Conservation (phyloP, 306 rosid genomes). For the Coriaria nepalensis region DNA sequence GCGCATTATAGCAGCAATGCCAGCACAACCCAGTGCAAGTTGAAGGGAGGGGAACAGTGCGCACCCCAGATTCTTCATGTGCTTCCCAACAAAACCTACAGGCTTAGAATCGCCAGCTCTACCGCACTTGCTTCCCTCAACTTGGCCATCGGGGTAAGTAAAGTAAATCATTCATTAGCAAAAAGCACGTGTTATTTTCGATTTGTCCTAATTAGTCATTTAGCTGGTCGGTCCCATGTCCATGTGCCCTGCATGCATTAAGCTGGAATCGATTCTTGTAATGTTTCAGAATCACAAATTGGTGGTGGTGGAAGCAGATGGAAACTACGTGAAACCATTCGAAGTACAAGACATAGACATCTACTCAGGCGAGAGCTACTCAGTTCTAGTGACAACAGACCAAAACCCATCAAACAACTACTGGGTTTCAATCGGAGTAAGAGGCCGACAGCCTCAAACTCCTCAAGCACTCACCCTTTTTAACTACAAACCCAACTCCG, state of each 20-base stretch:
- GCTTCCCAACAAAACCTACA: constrained; percentile 44
- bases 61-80: constrained; percentile 56
- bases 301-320: constrained; percentile 78
- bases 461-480: constrained; percentile 45
- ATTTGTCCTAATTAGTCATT: too few species aligned
- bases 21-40: constrained; percentile 18
- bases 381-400: constrained; percentile 48
- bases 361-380: constrained; percentile 76
- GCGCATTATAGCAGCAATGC: constrained; percentile 16
- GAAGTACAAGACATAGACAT: constrained; percentile 49
- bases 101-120: constrained; percentile 59
- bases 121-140: constrained; percentile 74
- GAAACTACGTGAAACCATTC: constrained; percentile 64
- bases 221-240: too few species aligned
- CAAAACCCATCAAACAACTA: constrained; percentile 61
- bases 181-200: too few species aligned
- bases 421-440: constrained; percentile 57
- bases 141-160: constrained; percentile 57
- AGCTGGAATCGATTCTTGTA: background rate
- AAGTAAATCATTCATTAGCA: too few species aligned
- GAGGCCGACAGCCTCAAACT: constrained; percentile 53
- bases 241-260: too few species aligned
- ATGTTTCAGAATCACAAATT: constrained; percentile 51
- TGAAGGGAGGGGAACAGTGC: constrained; percentile 51
- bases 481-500: constrained; percentile 38